A percentile compares a stretch with the other conserved stretches of the same genome.
Conservation (phyloP, 805 yeast species). For the Nakazawaea populi region DNA sequence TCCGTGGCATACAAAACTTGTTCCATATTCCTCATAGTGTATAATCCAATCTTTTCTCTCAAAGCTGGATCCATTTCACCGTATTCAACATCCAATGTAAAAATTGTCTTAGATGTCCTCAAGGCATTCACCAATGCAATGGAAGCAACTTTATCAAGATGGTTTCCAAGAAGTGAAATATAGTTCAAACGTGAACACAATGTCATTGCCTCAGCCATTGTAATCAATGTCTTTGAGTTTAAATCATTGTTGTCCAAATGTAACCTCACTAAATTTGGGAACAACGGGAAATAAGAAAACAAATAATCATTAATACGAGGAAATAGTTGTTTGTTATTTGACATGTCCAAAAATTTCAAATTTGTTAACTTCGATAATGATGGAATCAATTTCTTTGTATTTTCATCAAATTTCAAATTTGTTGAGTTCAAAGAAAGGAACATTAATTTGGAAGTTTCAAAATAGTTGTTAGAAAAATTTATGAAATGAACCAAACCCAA, state of each 20-base stretch:
- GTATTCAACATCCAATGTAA: conserved; percentile 63
- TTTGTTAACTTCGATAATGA: conserved; percentile 47
- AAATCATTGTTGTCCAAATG: conserved; percentile 69
- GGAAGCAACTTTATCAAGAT: conserved; percentile 51
- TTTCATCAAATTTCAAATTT: conserved; percentile 46
- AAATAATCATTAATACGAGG: conserved; percentile 55
- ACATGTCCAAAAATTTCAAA: conserved; percentile 69
- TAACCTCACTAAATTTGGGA: conserved; percentile 56
- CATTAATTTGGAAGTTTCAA: conserved; percentile 23
- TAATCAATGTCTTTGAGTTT: conserved; percentile 45
- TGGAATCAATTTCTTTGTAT: conserved; percentile 42
- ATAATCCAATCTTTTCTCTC: conserved; percentile 68
- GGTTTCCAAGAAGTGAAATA: conserved; percentile 63
- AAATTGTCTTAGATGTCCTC: conserved; percentile 57
- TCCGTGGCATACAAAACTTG: conserved; percentile 34
- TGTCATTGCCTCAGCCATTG: conserved; percentile 63
- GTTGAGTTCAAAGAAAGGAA: conserved; percentile 65
- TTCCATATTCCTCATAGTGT: conserved; percentile 81
- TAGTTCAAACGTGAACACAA: conserved; percentile 62
- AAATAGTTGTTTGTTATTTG: conserved; percentile 62
- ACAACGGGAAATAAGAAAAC: conserved; percentile 61
- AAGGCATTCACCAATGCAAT: conserved; percentile 66
- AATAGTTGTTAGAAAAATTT: conserved; percentile 20
- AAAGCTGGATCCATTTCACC: conserved; percentile 54
- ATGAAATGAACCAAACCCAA: conserved; percentile 31